These are phyloP conservation scores for Tetrahymena elliotti DNA, from an alignment of 73 alveolate genomes.

Conservation along the genomic window DNA sequence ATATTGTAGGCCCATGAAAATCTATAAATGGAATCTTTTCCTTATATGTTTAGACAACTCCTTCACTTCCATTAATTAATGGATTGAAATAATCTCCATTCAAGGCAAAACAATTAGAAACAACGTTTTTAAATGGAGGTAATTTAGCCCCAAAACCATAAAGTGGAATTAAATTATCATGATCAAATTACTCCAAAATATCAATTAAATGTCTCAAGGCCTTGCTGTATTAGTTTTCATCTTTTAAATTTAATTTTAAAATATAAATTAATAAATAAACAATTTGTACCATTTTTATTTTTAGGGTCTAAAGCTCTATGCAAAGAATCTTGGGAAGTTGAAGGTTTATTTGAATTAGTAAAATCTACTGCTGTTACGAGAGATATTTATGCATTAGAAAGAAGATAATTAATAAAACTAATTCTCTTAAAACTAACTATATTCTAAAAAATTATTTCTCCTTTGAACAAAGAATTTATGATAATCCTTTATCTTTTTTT, in stretches of 20 bases:
- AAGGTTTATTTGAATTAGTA: conserved; percentile 82
- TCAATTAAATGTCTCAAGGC: conserved; percentile 75
- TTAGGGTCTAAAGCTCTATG: conserved; percentile 24
- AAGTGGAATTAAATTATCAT: conserved; percentile 83
- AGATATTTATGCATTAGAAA: conserved; percentile 81
- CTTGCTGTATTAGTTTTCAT: conserved; percentile 61
- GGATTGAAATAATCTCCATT: conserved; percentile 86
- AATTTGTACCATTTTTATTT: neutral
- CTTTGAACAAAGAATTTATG: conserved; percentile 13
- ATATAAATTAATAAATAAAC: no score
- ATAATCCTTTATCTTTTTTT: conserved; percentile 11
- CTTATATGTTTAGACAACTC: conserved; percentile 71
- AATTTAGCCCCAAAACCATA: conserved; percentile 93
- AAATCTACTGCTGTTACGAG: conserved; percentile 84
- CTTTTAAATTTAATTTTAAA: neutral
- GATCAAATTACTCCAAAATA: conserved; percentile 79
- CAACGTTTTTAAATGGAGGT: conserved; percentile 50
- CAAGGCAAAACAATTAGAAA: conserved; percentile 85
- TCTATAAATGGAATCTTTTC: conserved; percentile 47
- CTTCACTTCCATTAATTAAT: conserved; percentile 76
- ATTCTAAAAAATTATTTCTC: conserved; percentile 8
- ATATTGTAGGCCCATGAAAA: conserved; percentile 93
- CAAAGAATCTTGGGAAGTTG: conserved; percentile 50
- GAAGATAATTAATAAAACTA: conserved; percentile 75
- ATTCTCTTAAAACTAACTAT: conserved; percentile 27